Evolutionary conservation across 495 filamentous ascomycete species (phyloP), one percentile per base, ranked within the genome.

Genomic region (Paragyromitra xinjiangensis): DNA sequence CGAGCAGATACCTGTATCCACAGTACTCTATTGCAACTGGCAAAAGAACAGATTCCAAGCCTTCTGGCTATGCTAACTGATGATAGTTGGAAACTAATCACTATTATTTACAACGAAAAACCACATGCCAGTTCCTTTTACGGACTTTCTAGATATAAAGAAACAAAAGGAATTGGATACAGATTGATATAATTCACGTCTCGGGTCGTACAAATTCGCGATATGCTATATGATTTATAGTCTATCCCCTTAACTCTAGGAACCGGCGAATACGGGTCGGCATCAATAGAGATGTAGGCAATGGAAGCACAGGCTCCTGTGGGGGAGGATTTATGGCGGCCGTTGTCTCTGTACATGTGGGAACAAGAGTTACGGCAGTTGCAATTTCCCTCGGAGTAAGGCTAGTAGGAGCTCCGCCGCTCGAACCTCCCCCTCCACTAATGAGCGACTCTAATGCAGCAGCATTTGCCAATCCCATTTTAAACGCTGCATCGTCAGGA

Each of bases 391-490:
- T 63, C 19, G 12, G 39, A 44, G 59, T 0, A 63, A 45, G 40
- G 24, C 26, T n/a, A 34, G 51, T 50, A 59, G 71, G 29, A 59
- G 51, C 19, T 8, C 37, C 65, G 26, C 40, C 16, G 22, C n/a
- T 26, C 8, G 5, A 56, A 37, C 34, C 26, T 12, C 73, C 26
- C 8, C 73, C 66, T 48, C 67, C 45, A 14, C 34, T 39, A 3
- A 78, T 14, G 9, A 69, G 53, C 2, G 26, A 37, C 16, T 44
- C 16, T 7, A 78, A 40, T 62, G 78, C 76, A 2, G 45, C 50
- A 16, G 58, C 74, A 26, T 19, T 71, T 8, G 11, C 22, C 42
- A 78, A 58, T 12, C 76, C 76, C 76, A 78, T 78, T 34, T 75
- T 71, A 11, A 50, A 69, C 2, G 76, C 76, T 19, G 74, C 76